Evolutionary conservation across 1,284 basidiomycete species (phyloP).

Genomic region (Farysia itapuensis): DNA sequence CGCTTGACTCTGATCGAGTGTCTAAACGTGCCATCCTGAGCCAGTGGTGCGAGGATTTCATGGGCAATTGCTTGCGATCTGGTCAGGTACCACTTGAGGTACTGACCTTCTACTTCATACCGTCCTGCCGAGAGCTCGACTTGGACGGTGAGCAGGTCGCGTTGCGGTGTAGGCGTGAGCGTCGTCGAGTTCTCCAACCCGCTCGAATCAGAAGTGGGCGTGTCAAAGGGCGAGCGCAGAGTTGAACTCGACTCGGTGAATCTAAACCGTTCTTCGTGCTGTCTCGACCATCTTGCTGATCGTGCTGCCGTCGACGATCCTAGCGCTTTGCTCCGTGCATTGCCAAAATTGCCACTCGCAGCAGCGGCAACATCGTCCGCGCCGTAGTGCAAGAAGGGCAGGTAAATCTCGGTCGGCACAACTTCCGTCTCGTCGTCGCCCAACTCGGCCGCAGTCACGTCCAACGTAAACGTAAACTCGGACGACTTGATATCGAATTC

Average conservation of each 20-base stretch:
- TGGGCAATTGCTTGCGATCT: constrained; percentile 25
- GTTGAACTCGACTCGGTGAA: constrained; percentile 8
- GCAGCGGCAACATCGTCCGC: constrained; percentile 60
- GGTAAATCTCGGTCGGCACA: constrained; percentile 77
- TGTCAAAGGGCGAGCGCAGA: background rate
- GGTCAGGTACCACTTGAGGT: constrained; percentile 78
- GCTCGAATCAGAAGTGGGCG: constrained; percentile 11
- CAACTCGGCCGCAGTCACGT: constrained; percentile 22
- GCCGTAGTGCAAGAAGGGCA: constrained; percentile 87
- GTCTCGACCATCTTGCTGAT: constrained; percentile 9
- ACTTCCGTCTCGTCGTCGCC: constrained; percentile 41
- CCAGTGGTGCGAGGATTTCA: constrained; percentile 7
- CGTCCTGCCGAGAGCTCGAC: constrained; percentile 68
- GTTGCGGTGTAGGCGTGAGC: background rate
- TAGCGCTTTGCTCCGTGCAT: constrained; percentile 12
- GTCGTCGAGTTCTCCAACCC: constrained; percentile 10
- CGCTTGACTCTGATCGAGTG: constrained; percentile 33
- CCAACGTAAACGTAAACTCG: constrained; percentile 32
- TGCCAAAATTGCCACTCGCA: constrained; percentile 27
- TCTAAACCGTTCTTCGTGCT: constrained; percentile 20
- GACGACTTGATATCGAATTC: constrained; percentile 50
- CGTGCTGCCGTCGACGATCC: constrained; percentile 1
- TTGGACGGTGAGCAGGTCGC: constrained; percentile 58
- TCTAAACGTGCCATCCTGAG: constrained; percentile 16
- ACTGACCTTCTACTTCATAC: constrained; percentile 71